Base-by-base conservation (phyloP, 2,329 filamentous ascomycete species). In the Penicillium sp. region DNA sequence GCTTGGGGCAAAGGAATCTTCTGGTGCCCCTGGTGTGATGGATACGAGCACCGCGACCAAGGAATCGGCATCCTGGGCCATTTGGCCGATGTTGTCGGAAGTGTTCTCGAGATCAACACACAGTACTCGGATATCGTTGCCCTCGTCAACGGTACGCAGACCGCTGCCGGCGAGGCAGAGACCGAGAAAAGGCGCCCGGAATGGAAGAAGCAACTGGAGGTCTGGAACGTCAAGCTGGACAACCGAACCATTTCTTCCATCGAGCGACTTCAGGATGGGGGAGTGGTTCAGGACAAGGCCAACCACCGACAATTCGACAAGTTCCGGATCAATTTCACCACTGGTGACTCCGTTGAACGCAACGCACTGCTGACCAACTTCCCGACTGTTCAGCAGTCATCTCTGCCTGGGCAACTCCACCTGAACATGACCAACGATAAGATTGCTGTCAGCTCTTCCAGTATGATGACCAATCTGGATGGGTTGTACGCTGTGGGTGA, bases 1-100 rank as follows among this genome's bases (percentile, higher is more conserved):
- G 76, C 74, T 58, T 84, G 77, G 75, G 79, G 78, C 42, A 72
- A 78, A 51, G 81, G 80, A 7, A 76, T 83, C 47, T 83, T 68
- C 66, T 83, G 80, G 79, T 84, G 81, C 48, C 79, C 80, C 0
- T 84, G 81, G 81, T 84, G 81, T 52, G 81, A 84, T 57, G 81
- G 81, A 9, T 72, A 77, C 53, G 81, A 84, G 64, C 79, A 83
- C 60, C 76, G 75, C 0, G 78, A 82, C 57, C 79, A 83, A 51
- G 49, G 73, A 0, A 70, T 84, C 1, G 80, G 80, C 1, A 69
- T 84, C 32, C 60, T 84, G 0, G 74, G 70, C 1, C 52, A 67
- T 1, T 61, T 82, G 0, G 56, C 67, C 1, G 66, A 76, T 27
- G 66, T 77, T 0, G 65, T 77, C 0, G 65, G 66, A 3, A 62